A percentile compares a stretch with the other conserved stretches of the same genome.
Evolutionary conservation across 2,329 filamentous ascomycete species (phyloP).

Genomic region (Trichoderma koningii): DNA sequence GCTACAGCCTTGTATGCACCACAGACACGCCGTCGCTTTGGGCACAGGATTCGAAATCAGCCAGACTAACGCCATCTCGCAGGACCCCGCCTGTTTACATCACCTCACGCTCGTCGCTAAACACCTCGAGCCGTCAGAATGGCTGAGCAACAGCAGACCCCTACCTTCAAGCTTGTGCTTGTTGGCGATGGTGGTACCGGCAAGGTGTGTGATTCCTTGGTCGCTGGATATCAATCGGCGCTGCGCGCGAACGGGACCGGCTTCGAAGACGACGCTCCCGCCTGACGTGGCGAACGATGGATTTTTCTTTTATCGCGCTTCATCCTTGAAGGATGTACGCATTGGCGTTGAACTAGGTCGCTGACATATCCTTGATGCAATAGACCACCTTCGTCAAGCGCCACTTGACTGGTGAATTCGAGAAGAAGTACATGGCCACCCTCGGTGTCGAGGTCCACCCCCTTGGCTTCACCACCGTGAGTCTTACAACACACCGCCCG

Average conservation of each 20-base stretch:
- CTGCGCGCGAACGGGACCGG: slow-evolving; percentile 42
- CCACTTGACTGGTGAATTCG: slow-evolving; percentile 98
- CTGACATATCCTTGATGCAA: slow-evolving; percentile 25
- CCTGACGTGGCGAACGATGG: slow-evolving; percentile 21
- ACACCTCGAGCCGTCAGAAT: slow-evolving; percentile 52
- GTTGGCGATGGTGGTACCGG: slow-evolving; percentile 99
- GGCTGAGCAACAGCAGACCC: slow-evolving; percentile 57
- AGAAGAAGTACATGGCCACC: slow-evolving; percentile 99
- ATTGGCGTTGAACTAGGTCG: slow-evolving; percentile 3
- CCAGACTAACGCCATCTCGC: slow-evolving; percentile 39
- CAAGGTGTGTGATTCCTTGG: slow-evolving; percentile 67
- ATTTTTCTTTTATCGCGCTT: slow-evolving; percentile 25
- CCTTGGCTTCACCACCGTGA: slow-evolving; percentile 95
- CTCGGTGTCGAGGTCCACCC: slow-evolving; percentile 99
- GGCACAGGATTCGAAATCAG: slow-evolving; percentile 18
- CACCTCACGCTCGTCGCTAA: slow-evolving; percentile 35
- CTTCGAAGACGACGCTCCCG: slow-evolving; percentile 5
- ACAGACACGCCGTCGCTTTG: slow-evolving; percentile 11
- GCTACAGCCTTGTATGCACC: neutral
- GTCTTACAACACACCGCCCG: slow-evolving; percentile 44
- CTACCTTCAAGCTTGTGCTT: slow-evolving; percentile 99
- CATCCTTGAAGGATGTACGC: neutral
- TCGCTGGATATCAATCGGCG: slow-evolving; percentile 12
- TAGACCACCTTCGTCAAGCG: slow-evolving; percentile 99
- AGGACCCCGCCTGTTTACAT: slow-evolving; percentile 54